Conservation (phyloP, 1,139 yeast genomes). For the Candida buenavistaensis region DNA sequence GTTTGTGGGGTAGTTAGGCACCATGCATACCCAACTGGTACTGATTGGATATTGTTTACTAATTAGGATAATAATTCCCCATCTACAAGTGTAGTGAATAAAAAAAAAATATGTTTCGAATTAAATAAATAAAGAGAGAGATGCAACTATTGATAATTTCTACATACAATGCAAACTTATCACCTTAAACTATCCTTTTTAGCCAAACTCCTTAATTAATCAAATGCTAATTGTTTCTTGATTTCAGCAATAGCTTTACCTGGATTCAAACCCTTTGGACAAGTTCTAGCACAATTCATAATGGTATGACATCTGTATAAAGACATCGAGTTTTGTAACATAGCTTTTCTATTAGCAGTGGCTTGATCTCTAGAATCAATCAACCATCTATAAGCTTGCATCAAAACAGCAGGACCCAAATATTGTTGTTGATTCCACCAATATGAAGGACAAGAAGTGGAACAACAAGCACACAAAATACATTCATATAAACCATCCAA, state of each 20-base stretch:
- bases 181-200: slow-evolving; percentile 1
- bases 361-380: slow-evolving; percentile 97
- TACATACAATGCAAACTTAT: slow-evolving; percentile 2
- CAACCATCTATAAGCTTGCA: slow-evolving; percentile 99
- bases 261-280: slow-evolving; percentile 99
- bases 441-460: slow-evolving; percentile 98
- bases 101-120: slow-evolving; percentile 1
- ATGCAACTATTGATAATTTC: slow-evolving; percentile 1
- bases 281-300: slow-evolving; percentile 96
- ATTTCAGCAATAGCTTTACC: slow-evolving; percentile 97
- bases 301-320: slow-evolving; percentile 98
- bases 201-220: too few relatives aligned
- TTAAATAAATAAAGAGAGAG: slow-evolving; percentile 5
- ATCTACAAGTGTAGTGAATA: neutral
- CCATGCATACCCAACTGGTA: too few relatives aligned
- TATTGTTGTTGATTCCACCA: slow-evolving; percentile 99
- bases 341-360: slow-evolving; percentile 72
- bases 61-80: too few relatives aligned
- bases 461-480: slow-evolving; percentile 97
- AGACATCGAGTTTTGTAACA: slow-evolving; percentile 96
- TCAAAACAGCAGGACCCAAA: slow-evolving; percentile 96
- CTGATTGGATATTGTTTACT: too few relatives aligned
- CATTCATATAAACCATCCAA: slow-evolving; percentile 97
- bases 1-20: too few relatives aligned
- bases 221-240: slow-evolving; percentile 88